Evolutionary conservation across 2,329 filamentous ascomycete genomes (phyloP), one percentile per base, ranked within the genome.

Genomic region (Fusarium torreyae): DNA sequence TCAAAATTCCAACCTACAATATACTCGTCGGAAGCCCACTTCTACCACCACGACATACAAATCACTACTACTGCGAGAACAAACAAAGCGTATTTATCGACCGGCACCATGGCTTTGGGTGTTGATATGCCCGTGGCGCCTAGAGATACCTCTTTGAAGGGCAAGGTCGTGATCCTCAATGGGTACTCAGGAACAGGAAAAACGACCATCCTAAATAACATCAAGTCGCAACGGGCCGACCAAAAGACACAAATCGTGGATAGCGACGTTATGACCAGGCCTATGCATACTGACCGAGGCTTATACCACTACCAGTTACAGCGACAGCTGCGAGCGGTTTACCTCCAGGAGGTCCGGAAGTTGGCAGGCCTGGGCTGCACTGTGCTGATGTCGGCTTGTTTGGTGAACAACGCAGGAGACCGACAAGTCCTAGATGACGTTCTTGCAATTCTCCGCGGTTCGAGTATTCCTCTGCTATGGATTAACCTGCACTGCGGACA

Each of bases 161-260:
- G 66, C 49, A 67, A 28, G 15, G 43, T 69, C n/a, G 26, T 69
- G 14, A 43, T 70, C 20, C 53, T 69, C 13, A 69, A 70, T 15
- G 62, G 49, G 9, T 38, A 53, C 15, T 33, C 57, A 34, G 49
- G 48, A n/a, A 42, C 45, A 6, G 53, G 42, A 18, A 70, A 52
- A 36, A 14, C 52, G 24, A 49, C 49, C 13, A 39, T 63, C 3
- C 18, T 68, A 17, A 49, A 34, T 17, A 26, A 18, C 15, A 14
- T 70, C 7, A 22, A 59, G 17, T 11, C 24, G 10, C 38, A 18
- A 7, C 40, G 52, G n/a, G 11, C 24, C 5, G 24, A 22, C 17
- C 43, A 44, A 8, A 51, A 51, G 3, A 48, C 42, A 6, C 40
- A 24, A 5, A 20, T 68, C 24, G 38, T 70, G 28, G 44, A 70